A percentile compares a stretch with the other conserved stretches of the same genome.
phyloP scores from a whole-genome alignment of 768 basidiomycete genomes.

The Pleurotus djamor region DNA sequence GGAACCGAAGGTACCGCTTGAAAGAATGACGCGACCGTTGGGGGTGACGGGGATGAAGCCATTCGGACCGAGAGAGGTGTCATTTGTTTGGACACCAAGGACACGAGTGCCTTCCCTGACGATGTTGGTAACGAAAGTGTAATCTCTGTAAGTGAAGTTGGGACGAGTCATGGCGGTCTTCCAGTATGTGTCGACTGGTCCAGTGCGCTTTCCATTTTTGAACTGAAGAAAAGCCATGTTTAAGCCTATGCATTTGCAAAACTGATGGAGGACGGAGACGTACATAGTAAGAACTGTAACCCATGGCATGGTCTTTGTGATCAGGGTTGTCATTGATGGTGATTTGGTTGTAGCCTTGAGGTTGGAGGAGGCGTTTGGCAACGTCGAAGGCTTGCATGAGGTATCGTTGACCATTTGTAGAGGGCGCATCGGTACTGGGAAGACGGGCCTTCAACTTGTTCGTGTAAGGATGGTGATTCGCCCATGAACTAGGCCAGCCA shows the following conservation, averaged over 20 bases:
- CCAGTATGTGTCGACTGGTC: slow-evolving; percentile 60
- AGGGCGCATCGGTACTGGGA: slow-evolving; percentile 56
- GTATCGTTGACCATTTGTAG: slow-evolving; percentile 58
- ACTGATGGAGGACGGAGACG: slow-evolving; percentile 6
- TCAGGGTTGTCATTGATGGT: slow-evolving; percentile 58
- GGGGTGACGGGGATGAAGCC: slow-evolving; percentile 53
- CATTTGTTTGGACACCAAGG: slow-evolving; percentile 60
- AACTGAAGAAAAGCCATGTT: slow-evolving; percentile 28
- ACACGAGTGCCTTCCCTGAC: slow-evolving; percentile 55
- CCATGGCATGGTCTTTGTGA: slow-evolving; percentile 57
- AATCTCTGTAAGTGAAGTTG: slow-evolving; percentile 50
- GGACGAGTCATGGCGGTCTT: slow-evolving; percentile 49
- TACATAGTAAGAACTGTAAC: slow-evolving; percentile 47
- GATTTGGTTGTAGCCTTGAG: slow-evolving; percentile 47
- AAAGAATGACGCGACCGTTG: slow-evolving; percentile 59
- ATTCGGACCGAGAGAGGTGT: slow-evolving; percentile 51
- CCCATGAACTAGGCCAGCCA: slow-evolving; percentile 59
- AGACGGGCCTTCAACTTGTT: slow-evolving; percentile 45
- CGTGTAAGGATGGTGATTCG: slow-evolving; percentile 49
- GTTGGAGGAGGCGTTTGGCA: slow-evolving; percentile 37
- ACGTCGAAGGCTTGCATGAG: slow-evolving; percentile 48
- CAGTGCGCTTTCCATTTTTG: slow-evolving; percentile 45
- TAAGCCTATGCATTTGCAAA: background rate
- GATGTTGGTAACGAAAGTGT: slow-evolving; percentile 48
- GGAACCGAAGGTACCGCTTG: slow-evolving; percentile 55